phyloP scores from a whole-genome alignment of 148 eudicot genomes.

The Arbutus unedo region DNA sequence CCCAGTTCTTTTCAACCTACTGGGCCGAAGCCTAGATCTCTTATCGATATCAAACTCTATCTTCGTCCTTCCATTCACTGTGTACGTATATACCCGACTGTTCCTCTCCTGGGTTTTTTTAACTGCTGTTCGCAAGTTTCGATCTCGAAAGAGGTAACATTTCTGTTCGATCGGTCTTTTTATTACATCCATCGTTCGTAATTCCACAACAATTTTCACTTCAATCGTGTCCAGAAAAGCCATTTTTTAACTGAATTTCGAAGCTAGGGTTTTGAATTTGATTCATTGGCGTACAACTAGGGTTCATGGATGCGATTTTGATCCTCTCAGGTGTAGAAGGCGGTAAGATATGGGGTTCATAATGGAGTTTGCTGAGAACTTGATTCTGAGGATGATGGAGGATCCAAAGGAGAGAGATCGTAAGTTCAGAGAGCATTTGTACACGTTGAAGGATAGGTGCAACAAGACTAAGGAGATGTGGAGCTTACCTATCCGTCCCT shows the following conservation, averaged over 20 bases:
- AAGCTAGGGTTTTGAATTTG: neutral
- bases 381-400: slow-evolving; percentile 81
- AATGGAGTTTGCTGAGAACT: slow-evolving; percentile 87
- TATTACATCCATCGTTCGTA: neutral
- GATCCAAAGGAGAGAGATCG: slow-evolving; percentile 76
- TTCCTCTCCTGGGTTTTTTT: no score
- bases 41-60: neutral
- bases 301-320: neutral
- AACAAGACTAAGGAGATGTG: slow-evolving; percentile 85
- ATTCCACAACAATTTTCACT: neutral
- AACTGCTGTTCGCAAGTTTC: neutral
- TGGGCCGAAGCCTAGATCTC: neutral
- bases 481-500: slow-evolving; percentile 75
- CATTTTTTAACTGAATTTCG: neutral
- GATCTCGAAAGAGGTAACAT: neutral
- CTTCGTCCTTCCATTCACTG: neutral
- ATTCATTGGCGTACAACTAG: neutral
- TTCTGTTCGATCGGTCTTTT: neutral
- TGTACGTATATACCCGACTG: neutral
- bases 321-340: neutral
- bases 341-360: slow-evolving; percentile 55
- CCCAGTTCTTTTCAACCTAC: neutral
- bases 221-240: neutral
- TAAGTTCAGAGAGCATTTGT: slow-evolving; percentile 78
- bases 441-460: slow-evolving; percentile 55